phyloP scores from a whole-genome alignment of 2,329 filamentous ascomycete genomes.

The Calonectria naviculata region DNA sequence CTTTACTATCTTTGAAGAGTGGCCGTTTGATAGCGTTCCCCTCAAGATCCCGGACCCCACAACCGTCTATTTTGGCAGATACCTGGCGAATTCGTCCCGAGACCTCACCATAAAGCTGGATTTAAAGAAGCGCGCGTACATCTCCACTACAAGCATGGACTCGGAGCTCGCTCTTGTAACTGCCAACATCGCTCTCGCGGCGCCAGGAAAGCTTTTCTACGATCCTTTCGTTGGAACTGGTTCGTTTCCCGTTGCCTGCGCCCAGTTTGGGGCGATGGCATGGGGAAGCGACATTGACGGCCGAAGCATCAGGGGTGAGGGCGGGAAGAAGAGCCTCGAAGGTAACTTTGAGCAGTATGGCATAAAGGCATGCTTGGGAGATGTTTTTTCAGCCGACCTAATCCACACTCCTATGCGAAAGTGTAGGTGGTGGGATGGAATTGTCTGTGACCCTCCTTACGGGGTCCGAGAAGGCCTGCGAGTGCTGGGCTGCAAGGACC shows the following conservation, averaged over 20 bases:
- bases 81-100: conserved; percentile 74
- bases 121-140: conserved; percentile 93
- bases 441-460: conserved; percentile 96
- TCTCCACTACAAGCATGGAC: conserved; percentile 98
- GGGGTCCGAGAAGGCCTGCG: conserved; percentile 92
- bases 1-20: conserved; percentile 88
- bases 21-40: conserved; percentile 65
- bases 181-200: conserved; percentile 88
- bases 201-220: conserved; percentile 86
- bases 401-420: conserved; percentile 83
- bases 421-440: conserved; percentile 79
- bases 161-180: conserved; percentile 91
- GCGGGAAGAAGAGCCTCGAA: conserved; percentile 59
- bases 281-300: conserved; percentile 96
- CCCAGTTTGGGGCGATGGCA: conserved; percentile 86
- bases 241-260: conserved; percentile 89
- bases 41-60: conserved; percentile 65
- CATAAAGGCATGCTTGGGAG: conserved; percentile 73
- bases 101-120: conserved; percentile 80
- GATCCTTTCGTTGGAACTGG: conserved; percentile 97
- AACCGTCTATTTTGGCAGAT: conserved; percentile 76
- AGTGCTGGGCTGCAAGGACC: conserved; percentile 83
- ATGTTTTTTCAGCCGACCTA: conserved; percentile 86
- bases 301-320: conserved; percentile 82
- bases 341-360: conserved; percentile 90